Base-by-base conservation (phyloP, 2,329 filamentous ascomycete species). In the Laburnicola sp. region DNA sequence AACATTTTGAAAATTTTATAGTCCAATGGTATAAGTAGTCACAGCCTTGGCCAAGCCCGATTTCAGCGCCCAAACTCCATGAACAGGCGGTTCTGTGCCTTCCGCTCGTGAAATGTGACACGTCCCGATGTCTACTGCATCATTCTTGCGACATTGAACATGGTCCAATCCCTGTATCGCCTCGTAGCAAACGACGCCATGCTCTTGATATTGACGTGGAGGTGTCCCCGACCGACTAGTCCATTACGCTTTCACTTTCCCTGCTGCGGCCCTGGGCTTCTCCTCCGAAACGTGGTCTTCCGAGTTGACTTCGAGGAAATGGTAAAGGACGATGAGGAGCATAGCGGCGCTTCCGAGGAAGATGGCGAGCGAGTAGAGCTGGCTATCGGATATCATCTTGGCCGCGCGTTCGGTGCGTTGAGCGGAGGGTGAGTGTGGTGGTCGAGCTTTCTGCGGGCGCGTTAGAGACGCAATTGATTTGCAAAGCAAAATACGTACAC, bases 221-320 rank as follows among this genome's bases (percentile, higher is more conserved):
- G 46, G 59, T 44, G 48, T 59, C 25, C 23, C 32, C 26, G 7
- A 21, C 6, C 11, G 10, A 28, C 23, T 23, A 7, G 4, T 42
- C 37, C 46, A 22, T 48, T 31, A 54, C 39, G 42, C 44, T 62
- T 66, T 72, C 6, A 56, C 60, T 54, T 72, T 73, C 36, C 53
- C 64, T 26, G 58, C 54, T 32, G 58, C 59, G 28, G 48, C 51
- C 48, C 65, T 69, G 25, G 62, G 56, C 51, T 71, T 69, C 52
- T 65, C 58, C 16, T 58, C 56, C 21, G 59, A 50, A 25, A 60
- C 60, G 46, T 73, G 64, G 51, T 86, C 82, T 59, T 82, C 80
- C n/a, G 90, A 84, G 70, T 99, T 97, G 78, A 96, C 84, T 74
- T 97, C 93, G 66, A 99, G 86, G 77, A 95, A 97, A 75, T 97